Percentiles rank a stretch among this genome's conserved stretches.
phyloP scores from a whole-genome alignment of 2,329 filamentous ascomycete genomes.

The Lecanicillium sp. region DNA sequence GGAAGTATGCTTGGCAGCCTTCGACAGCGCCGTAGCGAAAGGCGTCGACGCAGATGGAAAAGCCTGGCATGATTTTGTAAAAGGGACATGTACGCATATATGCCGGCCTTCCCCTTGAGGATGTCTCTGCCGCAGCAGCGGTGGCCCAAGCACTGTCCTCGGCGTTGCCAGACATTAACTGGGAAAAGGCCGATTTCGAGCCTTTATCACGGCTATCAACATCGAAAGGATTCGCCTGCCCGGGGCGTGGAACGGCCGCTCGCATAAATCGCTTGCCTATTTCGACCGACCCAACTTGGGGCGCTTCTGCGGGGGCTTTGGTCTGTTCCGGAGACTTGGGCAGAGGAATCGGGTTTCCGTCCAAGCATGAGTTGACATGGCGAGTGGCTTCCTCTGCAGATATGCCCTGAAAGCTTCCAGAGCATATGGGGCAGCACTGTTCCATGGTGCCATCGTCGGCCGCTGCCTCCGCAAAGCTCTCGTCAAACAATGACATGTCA shows the following conservation, averaged over 20 bases:
- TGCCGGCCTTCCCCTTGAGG: conserved; percentile 75
- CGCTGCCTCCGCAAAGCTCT: conserved; percentile 25
- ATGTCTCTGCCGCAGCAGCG: conserved; percentile 71
- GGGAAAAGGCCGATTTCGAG: conserved; percentile 71
- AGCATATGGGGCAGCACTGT: conserved; percentile 70
- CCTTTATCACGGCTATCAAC: conserved; percentile 32
- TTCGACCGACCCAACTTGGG: conserved; percentile 28
- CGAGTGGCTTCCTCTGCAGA: conserved; percentile 61
- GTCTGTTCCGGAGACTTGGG: conserved; percentile 19
- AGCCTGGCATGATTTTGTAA: conserved; percentile 94
- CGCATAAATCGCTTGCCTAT: conserved; percentile 55
- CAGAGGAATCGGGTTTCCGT: conserved; percentile 64
- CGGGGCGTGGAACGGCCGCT: conserved; percentile 65
- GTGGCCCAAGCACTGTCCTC: conserved; percentile 86
- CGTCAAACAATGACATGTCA: conserved; percentile 21
- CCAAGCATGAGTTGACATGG: conserved; percentile 90
- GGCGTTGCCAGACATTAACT: conserved; percentile 85
- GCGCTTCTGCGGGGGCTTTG: conserved; percentile 9
- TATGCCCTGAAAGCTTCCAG: conserved; percentile 51
- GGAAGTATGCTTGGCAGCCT: conserved; percentile 88
- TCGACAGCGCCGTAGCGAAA: conserved; percentile 92
- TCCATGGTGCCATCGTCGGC: conserved; percentile 23
- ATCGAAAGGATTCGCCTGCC: conserved; percentile 71
- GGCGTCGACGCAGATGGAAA: conserved; percentile 90
- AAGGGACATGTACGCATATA: conserved; percentile 92